phyloP scores from a whole-genome alignment of 805 yeast genomes.

The Groenewaldozyma tartarivorans region DNA sequence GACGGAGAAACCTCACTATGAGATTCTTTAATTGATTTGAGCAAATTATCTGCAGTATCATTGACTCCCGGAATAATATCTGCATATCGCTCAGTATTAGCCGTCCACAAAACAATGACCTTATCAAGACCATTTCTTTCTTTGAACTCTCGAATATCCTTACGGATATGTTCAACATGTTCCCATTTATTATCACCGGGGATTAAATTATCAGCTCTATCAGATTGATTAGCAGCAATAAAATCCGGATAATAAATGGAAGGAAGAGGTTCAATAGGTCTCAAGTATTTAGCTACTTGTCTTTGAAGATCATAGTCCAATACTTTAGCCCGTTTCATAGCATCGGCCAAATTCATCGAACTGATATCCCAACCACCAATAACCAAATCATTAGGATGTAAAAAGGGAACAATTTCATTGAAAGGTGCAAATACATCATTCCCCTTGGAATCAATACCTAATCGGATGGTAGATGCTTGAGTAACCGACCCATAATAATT shows the following conservation, averaged over 20 bases:
- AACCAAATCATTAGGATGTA: slow-evolving; percentile 80
- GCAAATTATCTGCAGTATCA: slow-evolving; percentile 75
- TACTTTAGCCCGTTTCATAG: slow-evolving; percentile 80
- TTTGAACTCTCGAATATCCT: slow-evolving; percentile 76
- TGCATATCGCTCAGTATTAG: slow-evolving; percentile 90
- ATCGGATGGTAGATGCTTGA: slow-evolving; percentile 80
- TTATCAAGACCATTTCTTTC: slow-evolving; percentile 62
- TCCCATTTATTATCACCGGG: slow-evolving; percentile 72
- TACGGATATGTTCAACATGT: slow-evolving; percentile 79
- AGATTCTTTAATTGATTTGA: slow-evolving; percentile 62
- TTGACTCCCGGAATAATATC: slow-evolving; percentile 71
- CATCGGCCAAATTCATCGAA: slow-evolving; percentile 56
- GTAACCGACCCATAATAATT: slow-evolving; percentile 94
- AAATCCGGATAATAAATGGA: slow-evolving; percentile 93
- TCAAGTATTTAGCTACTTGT: slow-evolving; percentile 57
- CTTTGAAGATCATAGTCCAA: slow-evolving; percentile 77
- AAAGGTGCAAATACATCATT: slow-evolving; percentile 89
- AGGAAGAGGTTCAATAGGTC: slow-evolving; percentile 58
- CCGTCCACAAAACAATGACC: slow-evolving; percentile 91
- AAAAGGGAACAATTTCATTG: slow-evolving; percentile 80
- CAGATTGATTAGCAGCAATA: slow-evolving; percentile 89
- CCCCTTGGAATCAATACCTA: slow-evolving; percentile 76
- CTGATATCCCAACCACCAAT: slow-evolving; percentile 95
- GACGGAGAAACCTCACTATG: slow-evolving; percentile 86
- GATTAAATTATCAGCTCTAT: slow-evolving; percentile 80